phyloP scores from a whole-genome alignment of 129 eudicot species.

The Cynara cardunculus region DNA sequence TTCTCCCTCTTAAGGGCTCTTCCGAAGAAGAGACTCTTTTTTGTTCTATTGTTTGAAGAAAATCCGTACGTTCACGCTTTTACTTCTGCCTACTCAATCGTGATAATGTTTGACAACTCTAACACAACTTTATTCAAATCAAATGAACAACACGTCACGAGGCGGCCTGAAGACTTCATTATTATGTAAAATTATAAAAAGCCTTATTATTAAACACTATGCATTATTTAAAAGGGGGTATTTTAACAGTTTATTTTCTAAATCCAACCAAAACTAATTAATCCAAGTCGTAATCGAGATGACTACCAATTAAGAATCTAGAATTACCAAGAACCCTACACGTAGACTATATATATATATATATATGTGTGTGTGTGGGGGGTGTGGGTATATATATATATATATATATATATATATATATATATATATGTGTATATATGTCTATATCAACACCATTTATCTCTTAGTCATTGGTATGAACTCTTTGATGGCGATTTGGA shows the following conservation, averaged over 20 bases:
- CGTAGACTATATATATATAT: slow-evolving; percentile 13
- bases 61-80: no score
- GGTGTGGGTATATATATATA: no score
- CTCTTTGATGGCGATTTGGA: slow-evolving; percentile 23
- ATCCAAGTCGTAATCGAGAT: slow-evolving; percentile 4
- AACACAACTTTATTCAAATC: not conserved
- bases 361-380: not conserved
- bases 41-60: not conserved
- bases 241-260: not conserved
- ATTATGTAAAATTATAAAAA: not conserved
- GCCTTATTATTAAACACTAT: not conserved
- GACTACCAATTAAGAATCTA: slow-evolving; percentile 7
- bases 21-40: not conserved
- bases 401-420: slow-evolving; percentile 12
- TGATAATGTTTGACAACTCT: no score
- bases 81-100: no score
- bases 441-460: slow-evolving; percentile 8
- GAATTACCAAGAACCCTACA: slow-evolving; percentile 20
- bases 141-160: not conserved
- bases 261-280: not conserved
- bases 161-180: not conserved
- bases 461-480: slow-evolving; percentile 28
- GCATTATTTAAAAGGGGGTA: not conserved
- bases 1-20: not conserved
- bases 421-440: not conserved